Conservation (phyloP, 305 asterid genomes). For the Fraxinus greggii region DNA sequence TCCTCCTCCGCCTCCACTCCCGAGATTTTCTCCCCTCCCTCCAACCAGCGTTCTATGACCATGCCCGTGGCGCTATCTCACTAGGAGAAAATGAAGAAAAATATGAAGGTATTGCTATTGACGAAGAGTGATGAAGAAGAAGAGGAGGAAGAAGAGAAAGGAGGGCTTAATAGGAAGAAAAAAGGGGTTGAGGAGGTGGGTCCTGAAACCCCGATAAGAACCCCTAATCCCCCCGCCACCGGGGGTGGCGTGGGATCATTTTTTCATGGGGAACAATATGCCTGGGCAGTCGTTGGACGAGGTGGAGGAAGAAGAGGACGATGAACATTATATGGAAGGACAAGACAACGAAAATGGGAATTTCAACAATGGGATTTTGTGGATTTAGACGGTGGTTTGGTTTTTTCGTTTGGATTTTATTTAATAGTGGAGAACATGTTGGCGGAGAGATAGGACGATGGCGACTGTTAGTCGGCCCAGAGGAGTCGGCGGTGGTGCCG, state of each 20-base stretch:
- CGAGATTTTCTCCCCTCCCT: constrained; percentile 69
- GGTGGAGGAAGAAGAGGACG: constrained; percentile 37
- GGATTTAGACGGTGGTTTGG: too few relatives aligned
- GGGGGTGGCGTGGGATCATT: constrained; percentile 88
- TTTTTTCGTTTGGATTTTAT: too few relatives aligned
- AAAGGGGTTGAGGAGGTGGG: constrained; percentile 39
- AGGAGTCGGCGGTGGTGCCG: too few relatives aligned
- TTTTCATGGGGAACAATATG: constrained; percentile 49
- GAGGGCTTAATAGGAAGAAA: constrained; percentile 40
- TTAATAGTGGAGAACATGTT: too few relatives aligned
- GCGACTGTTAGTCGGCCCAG: too few relatives aligned
- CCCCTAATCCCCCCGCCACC: constrained; percentile 55
- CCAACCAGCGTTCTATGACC: constrained; percentile 68
- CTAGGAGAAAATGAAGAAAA: constrained; percentile 41
- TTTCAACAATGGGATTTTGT: constrained; percentile 37
- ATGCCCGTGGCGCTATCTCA: constrained; percentile 59
- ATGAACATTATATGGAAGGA: constrained; percentile 26
- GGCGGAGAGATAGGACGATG: too few relatives aligned
- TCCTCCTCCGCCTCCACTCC: constrained; percentile 94
- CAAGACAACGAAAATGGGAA: constrained; percentile 14
- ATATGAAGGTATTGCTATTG: constrained; percentile 55
- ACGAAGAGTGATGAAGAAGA: constrained; percentile 49
- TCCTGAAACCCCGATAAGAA: constrained; percentile 42
- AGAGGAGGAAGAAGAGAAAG: constrained; percentile 44
- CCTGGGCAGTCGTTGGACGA: constrained; percentile 46